Base-by-base conservation (phyloP, 805 yeast genomes). In the Kuraishia floccosa region DNA sequence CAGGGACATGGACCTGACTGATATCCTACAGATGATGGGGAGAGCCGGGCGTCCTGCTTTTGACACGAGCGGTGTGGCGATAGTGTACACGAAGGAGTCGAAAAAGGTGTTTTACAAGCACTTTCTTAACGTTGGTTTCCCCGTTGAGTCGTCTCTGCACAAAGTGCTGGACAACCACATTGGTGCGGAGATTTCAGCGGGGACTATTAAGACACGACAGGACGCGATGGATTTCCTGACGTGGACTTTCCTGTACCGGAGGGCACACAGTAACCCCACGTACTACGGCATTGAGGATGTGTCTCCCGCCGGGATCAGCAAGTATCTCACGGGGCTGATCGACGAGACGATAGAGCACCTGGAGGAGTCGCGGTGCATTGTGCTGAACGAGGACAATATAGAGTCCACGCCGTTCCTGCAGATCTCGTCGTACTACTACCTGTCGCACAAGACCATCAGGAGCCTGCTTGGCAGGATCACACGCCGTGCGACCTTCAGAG, bases 361-460 rank as follows among this genome's bases (percentile, higher is more conserved):
- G 39, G 61, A 58, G 18, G 79, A 74, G 34, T 83, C 96, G 0
- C 69, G 68, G 39, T 87, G 96, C 64, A 32, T 63, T 3, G 48
- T 54, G 10, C 71, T 73, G 1, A 64, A 63, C 24, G 67, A 66
- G 28, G 64, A 60, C 30, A 54, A 60, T 17, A 44, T 76, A 21
- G 47, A 51, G 18, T 68, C 95, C 6, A 86, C 97, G 0, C 84
- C 94, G 13, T 86, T 75, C 49, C 64, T 91, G 55, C 71, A 75
- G 38, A 83, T 91, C 25, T 70, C 95, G 2, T 85, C 96, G 2
- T 91, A 81, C 56, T 91, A 91, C 54, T 91, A 91, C 58, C 64
- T 91, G 44, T 85, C 96, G 1, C 97, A 91, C 54, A 74, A 74
- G 50, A 87, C 97, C 0, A 72, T 91, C 38, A 64, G 96, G 35